Base-by-base conservation (phyloP, 208 protist genomes). In the Trypanosoma caninum region DNA sequence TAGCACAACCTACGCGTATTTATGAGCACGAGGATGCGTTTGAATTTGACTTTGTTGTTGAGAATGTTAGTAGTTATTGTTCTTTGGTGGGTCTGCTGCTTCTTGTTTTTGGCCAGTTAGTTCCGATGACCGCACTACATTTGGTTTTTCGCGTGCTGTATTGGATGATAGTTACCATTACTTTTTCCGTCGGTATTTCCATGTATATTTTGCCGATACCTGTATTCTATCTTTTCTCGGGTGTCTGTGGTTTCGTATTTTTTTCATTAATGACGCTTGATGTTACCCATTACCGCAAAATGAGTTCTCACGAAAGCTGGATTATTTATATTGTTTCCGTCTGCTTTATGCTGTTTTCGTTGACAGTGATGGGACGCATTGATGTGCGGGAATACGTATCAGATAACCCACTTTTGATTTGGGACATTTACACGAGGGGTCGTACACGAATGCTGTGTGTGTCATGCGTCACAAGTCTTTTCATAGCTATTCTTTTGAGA, bases 401-500 rank as follows among this genome's bases (percentile, higher is more conserved):
- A 28, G 38, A 27, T 25, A 66, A 70, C 53, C 22, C 51, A 28
- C 40, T 76, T 0, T 35, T 78, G 11, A 66, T 77, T 48, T 89
- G 74, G 78, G 78, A 84, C 51, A 76, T 85, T 54, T 77, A 85
- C 50, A 72, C 80, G 57, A 69, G 80, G 45, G 81, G 80, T 18
- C 76, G 78, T n/a, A 47, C 75, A 16, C 80, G 76, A 2, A 69
- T 89, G 14, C 57, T 89, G 18, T 75, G 78, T 14, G 61, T 91
- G 44, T 57, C 76, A 9, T 63, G 70, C 11, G 72, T 81, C 0
- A 46, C 74, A 14, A 70, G 81, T 58, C 51, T 91, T 9, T 87
- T 89, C 31, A 61, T 86, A 28, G 76, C 82, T 13, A 74, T 91
- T 16, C 40, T 95, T 35, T 50, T 95, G 33, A 79, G 79, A 59